A percentile compares a stretch with the other conserved stretches of the same genome.
These are phyloP conservation scores for Torrubiella hemipterigena DNA, from an alignment of 2,329 filamentous ascomycete species.

Conservation along the genomic window DNA sequence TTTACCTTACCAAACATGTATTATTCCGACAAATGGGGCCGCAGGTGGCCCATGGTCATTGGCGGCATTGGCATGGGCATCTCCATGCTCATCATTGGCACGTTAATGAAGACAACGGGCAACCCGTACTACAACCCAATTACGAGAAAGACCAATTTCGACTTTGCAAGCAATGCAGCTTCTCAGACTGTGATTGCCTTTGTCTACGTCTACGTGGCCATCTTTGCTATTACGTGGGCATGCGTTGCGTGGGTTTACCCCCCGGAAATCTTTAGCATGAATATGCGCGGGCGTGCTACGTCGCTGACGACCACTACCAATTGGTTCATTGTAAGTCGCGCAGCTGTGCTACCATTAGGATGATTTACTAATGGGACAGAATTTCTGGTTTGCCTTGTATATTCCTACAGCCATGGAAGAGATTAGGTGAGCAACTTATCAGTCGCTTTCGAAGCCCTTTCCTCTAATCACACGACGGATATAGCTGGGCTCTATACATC, in stretches of 20 bases:
- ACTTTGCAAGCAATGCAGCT: slow-evolving; percentile 31
- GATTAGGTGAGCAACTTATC: slow-evolving; percentile 4
- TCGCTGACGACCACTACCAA: slow-evolving; percentile 8
- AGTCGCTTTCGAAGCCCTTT: too few species aligned
- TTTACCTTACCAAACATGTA: slow-evolving; percentile 9
- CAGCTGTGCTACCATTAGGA: background rate
- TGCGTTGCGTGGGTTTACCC: slow-evolving; percentile 51
- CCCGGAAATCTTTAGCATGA: slow-evolving; percentile 34
- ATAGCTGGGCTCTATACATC: slow-evolving; percentile 7
- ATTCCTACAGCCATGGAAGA: slow-evolving; percentile 7
- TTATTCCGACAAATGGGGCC: slow-evolving; percentile 8
- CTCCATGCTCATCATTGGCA: slow-evolving; percentile 7
- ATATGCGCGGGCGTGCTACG: slow-evolving; percentile 11
- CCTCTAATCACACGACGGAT: too few species aligned
- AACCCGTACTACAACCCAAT: slow-evolving; percentile 6
- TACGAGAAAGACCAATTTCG: slow-evolving; percentile 7
- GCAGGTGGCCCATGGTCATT: slow-evolving; percentile 7
- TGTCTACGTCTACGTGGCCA: slow-evolving; percentile 46
- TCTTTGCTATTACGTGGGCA: slow-evolving; percentile 48
- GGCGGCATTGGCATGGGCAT: slow-evolving; percentile 7
- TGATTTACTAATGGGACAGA: slow-evolving; percentile 1
- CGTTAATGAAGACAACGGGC: slow-evolving; percentile 6
- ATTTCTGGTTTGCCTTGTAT: slow-evolving; percentile 8
- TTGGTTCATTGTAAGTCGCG: slow-evolving; percentile 6
- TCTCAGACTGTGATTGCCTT: slow-evolving; percentile 50